Percentiles rank a stretch among this genome's conserved stretches.
phyloP scores from a whole-genome alignment of 306 rosid species.

The Bauhinia variegata region DNA sequence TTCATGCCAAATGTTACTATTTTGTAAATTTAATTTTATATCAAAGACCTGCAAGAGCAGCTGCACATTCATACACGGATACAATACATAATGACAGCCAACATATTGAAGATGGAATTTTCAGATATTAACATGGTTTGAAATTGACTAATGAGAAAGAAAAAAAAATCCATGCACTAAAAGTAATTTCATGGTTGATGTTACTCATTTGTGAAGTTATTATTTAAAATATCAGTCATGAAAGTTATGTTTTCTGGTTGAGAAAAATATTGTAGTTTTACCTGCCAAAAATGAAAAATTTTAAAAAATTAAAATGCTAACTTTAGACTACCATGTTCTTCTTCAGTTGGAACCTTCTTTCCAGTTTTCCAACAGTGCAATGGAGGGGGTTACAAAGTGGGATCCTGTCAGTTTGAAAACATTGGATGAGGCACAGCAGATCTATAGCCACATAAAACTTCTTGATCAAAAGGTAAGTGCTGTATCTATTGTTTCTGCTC shows the following conservation, averaged over 20 bases:
- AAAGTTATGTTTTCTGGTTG: neutral
- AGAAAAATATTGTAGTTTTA: neutral
- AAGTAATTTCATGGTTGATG: too few relatives aligned
- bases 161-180: too few relatives aligned
- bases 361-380: conserved; percentile 64
- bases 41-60: neutral
- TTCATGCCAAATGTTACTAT: conserved; percentile 8
- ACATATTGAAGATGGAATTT: conserved; percentile 13
- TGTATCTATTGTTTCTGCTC: conserved; percentile 69
- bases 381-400: conserved; percentile 96
- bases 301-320: conserved; percentile 13
- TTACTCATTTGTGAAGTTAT: conserved; percentile 18
- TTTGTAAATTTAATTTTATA: neutral
- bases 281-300: neutral
- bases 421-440: conserved; percentile 60
- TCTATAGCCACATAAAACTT: conserved; percentile 65
- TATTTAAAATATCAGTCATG: conserved; percentile 19
- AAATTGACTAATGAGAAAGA: conserved; percentile 12
- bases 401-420: conserved; percentile 70
- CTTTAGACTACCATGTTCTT: conserved; percentile 16
- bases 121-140: conserved; percentile 6
- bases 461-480: conserved; percentile 69
- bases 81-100: conserved; percentile 12
- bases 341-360: conserved; percentile 58
- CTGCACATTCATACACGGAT: neutral